These are phyloP conservation scores for Malus hybrid DNA, from an alignment of 331 rosid species.

Conservation along the genomic window DNA sequence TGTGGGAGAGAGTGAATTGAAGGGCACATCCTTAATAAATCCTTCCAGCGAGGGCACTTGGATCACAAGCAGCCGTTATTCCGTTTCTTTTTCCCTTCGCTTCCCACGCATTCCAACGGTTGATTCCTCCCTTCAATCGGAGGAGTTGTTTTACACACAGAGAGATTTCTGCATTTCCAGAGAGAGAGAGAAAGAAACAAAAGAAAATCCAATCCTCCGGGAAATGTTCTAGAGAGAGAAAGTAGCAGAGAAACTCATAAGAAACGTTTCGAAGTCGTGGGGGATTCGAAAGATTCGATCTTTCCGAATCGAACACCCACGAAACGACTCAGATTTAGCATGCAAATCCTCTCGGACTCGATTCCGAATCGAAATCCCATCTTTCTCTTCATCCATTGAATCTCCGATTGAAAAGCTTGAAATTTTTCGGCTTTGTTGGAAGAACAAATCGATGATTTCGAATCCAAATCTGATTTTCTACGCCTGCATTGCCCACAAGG, in stretches of 20 bases:
- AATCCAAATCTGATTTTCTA: constrained; percentile 60
- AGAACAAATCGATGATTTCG: constrained; percentile 44
- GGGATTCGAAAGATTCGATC: neutral
- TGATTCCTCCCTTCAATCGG: constrained; percentile 3
- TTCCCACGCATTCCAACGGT: neutral
- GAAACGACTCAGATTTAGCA: constrained; percentile 3
- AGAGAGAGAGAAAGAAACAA: neutral
- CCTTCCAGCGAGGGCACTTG: neutral
- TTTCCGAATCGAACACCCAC: neutral
- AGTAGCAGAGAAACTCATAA: neutral
- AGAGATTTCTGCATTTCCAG: neutral
- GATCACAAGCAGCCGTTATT: neutral
- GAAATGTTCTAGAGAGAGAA: neutral
- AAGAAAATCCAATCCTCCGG: neutral
- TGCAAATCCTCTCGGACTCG: constrained; percentile 1
- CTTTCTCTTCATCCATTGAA: neutral
- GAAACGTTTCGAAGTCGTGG: neutral
- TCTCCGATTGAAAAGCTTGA: neutral
- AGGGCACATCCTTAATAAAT: neutral
- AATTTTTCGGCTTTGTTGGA: neutral
- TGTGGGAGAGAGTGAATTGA: neutral
- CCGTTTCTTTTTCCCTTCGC: neutral
- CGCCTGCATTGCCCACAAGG: constrained; percentile 67
- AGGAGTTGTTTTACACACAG: neutral
- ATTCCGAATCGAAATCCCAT: neutral